Conservation (phyloP, 306 rosid genomes). For the Luffa acutangula region DNA sequence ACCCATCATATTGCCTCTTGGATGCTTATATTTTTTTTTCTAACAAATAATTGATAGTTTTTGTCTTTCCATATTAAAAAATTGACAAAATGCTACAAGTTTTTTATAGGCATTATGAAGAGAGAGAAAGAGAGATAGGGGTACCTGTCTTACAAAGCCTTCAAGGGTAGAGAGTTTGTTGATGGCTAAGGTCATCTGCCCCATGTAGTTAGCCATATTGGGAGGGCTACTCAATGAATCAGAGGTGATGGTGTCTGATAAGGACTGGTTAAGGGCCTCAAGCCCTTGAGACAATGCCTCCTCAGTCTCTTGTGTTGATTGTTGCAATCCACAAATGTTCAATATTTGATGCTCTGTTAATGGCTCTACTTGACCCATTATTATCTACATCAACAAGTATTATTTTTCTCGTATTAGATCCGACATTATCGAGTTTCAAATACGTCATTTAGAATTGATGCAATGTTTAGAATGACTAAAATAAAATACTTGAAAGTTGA, state of each 20-base stretch:
- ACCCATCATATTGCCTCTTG: too few relatives aligned
- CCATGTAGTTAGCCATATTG: conserved; percentile 89
- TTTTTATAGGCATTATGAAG: not conserved
- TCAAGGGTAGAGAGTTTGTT: conserved; percentile 80
- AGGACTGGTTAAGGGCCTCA: conserved; percentile 66
- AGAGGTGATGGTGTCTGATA: conserved; percentile 59
- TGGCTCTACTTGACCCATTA: conserved; percentile 71
- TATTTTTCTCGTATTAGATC: not conserved
- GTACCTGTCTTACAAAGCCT: conserved; percentile 88
- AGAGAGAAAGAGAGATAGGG: not conserved
- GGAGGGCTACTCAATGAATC: conserved; percentile 68
- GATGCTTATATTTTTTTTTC: too few relatives aligned
- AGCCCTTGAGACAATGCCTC: conserved; percentile 86
- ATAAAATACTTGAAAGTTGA: not conserved
- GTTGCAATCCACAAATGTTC: conserved; percentile 77
- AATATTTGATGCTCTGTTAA: conserved; percentile 84
- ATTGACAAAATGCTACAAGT: not conserved
- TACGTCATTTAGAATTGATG: not conserved
- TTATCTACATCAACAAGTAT: conserved; percentile 23
- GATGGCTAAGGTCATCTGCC: conserved; percentile 90
- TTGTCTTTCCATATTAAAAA: not conserved
- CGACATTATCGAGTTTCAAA: not conserved
- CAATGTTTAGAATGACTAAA: too few relatives aligned
- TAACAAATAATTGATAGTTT: not conserved
- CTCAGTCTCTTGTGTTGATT: conserved; percentile 74